Base-by-base conservation (phyloP, 2,329 filamentous ascomycete genomes). In the Aureobasidium subglaciale region DNA sequence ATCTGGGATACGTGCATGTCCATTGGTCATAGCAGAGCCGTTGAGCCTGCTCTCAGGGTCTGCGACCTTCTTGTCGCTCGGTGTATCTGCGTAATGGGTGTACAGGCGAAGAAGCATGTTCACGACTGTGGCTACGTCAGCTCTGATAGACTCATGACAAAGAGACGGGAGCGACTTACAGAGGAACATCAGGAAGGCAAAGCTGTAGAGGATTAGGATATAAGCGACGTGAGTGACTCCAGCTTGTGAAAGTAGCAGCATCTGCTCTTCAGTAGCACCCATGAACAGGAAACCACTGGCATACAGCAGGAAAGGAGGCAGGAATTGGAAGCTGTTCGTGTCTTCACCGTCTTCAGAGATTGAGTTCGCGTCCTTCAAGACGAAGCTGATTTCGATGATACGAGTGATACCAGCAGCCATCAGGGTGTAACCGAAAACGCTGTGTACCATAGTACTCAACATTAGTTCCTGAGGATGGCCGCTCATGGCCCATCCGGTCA, bases 401-500 rank as follows among this genome's bases (percentile, higher is more conserved):
- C 93, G 82, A 0, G 88, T 83, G 11, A 90, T 58, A 15, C 92
- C 93, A 4, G 87, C 91, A 1, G 82, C 88, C 91, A 99, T 97
- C 37, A 99, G 78, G 0, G 90, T 96, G 68, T 96, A 97, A 11
- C 93, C 93, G 65, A 99, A 99, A 61, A 93, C 82, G 34, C 80
- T 77, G 70, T 99, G 93, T 8, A 95, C 86, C 78, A 89, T 90
- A 50, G 87, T 90, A 66, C 90, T 96, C 60, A 96, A 78, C 72
- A 84, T 84, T 42, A 96, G 73, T 35, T 85, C 79, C 70, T 99
- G 93, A 0, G 92, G 87, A 66, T 99, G 93, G 5, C 85, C 84
- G 41, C 88, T 91, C 91, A 99, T 97, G 59, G 84, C 92, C 86
- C 90, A 99, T 16, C 93, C 93, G 1, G 93, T 99, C 55, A 99